These are phyloP conservation scores for Evansstolkia leycettana DNA, from an alignment of 495 filamentous ascomycete species.

Conservation along the genomic window DNA sequence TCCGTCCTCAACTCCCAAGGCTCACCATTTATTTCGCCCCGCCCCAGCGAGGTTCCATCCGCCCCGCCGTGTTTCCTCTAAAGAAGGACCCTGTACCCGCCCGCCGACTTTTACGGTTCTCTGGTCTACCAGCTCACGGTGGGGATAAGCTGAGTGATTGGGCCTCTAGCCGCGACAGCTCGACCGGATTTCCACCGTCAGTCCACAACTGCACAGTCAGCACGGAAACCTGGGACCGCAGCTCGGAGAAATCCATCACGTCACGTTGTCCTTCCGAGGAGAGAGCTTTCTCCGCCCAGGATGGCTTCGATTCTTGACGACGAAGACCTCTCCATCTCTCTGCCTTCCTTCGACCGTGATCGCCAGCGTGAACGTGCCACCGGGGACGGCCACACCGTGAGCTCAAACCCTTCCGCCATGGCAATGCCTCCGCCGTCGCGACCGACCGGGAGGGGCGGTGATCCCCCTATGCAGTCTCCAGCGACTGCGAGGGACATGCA, in stretches of 20 bases:
- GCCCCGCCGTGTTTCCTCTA: too few species aligned
- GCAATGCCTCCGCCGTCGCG: constrained; percentile 36
- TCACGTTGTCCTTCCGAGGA: constrained; percentile 23
- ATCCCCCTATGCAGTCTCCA: constrained; percentile 26
- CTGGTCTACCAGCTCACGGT: background rate
- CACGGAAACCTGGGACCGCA: constrained; percentile 8
- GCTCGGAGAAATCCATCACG: constrained; percentile 31
- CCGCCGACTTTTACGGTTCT: background rate
- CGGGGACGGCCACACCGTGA: constrained; percentile 7
- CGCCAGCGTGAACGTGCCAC: constrained; percentile 7
- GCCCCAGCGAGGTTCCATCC: background rate
- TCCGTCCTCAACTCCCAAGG: too few species aligned
- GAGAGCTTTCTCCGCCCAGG: constrained; percentile 4
- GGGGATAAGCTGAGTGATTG: background rate
- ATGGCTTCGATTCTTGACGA: constrained; percentile 57
- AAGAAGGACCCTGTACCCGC: background rate
- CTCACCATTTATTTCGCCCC: background rate
- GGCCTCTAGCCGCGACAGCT: too few species aligned
- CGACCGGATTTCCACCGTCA: too few species aligned
- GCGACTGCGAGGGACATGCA: constrained; percentile 47
- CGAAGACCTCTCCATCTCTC: constrained; percentile 84
- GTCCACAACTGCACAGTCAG: too few species aligned
- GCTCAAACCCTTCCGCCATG: constrained; percentile 27
- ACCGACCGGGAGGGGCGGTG: constrained; percentile 21
- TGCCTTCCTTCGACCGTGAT: constrained; percentile 54